These are phyloP conservation scores for Talaromyces sp. DNA, from an alignment of 2,329 filamentous ascomycete species.

Conservation along the genomic window DNA sequence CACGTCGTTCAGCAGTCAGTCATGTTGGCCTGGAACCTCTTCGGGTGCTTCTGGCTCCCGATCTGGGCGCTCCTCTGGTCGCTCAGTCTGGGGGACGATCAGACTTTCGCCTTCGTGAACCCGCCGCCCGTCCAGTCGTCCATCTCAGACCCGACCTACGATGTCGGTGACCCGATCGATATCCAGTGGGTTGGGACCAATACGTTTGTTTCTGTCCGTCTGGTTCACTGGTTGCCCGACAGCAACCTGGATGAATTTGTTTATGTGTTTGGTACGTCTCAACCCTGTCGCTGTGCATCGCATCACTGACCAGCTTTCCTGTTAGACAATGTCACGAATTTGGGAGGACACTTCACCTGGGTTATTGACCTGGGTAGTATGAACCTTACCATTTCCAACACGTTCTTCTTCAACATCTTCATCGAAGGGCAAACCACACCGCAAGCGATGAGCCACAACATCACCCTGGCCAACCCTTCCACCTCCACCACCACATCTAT, in stretches of 20 bases:
- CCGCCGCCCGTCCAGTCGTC: constrained; percentile 2
- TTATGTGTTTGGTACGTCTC: constrained; percentile 7
- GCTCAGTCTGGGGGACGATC: neutral
- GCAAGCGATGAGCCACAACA: constrained; percentile 3
- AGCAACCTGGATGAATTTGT: neutral
- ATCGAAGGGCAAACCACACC: constrained; percentile 8
- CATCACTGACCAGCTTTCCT: neutral
- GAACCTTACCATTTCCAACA: constrained; percentile 7
- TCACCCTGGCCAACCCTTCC: constrained; percentile 3
- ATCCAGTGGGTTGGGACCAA: constrained; percentile 9
- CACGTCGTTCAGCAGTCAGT: neutral
- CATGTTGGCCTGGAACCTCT: neutral
- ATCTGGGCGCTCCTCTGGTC: constrained; percentile 10
- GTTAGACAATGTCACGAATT: constrained; percentile 9
- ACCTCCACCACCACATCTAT: constrained; percentile 5
- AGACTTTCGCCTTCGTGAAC: constrained; percentile 6
- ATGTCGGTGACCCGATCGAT: constrained; percentile 3
- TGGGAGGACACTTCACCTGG: constrained; percentile 10
- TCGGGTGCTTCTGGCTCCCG: constrained; percentile 3
- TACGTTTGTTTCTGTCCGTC: constrained; percentile 2
- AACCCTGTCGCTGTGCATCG: neutral
- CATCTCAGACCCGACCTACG: constrained; percentile 4
- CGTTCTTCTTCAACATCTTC: constrained; percentile 10
- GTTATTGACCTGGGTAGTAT: constrained; percentile 3
- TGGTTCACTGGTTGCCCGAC: constrained; percentile 4